Conservation (phyloP, 345 rosid genomes). For the Bretschneidera sinensis region DNA sequence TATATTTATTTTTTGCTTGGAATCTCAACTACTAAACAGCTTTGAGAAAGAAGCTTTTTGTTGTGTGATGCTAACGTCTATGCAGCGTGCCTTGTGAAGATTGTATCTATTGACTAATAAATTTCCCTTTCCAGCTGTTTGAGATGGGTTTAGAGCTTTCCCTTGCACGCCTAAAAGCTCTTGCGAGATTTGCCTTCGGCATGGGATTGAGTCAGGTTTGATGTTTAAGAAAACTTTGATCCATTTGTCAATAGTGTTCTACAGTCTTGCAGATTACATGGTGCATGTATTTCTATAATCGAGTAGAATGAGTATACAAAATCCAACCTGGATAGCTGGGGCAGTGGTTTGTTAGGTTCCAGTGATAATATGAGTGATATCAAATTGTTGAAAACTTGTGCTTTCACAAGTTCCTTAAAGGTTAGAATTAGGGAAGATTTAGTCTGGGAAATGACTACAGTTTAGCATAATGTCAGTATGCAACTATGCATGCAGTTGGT, state of each 20-base stretch:
- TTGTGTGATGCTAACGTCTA: conserved; percentile 5
- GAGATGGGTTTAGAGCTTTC: conserved; percentile 99
- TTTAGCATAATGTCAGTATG: too few relatives aligned
- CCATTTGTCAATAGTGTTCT: not conserved
- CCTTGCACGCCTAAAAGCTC: conserved; percentile 91
- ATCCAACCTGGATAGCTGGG: not conserved
- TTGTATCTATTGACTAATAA: conserved; percentile 15
- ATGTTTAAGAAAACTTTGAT: conserved; percentile 7
- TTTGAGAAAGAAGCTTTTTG: not conserved
- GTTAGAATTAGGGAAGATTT: not conserved
- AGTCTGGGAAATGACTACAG: too few relatives aligned
- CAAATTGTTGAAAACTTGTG: not conserved
- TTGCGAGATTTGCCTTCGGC: conserved; percentile 94
- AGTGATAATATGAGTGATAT: not conserved
- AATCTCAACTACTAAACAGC: too few relatives aligned
- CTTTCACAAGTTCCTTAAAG: not conserved
- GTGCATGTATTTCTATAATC: conserved; percentile 1
- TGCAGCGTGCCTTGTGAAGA: conserved; percentile 8
- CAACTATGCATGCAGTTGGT: too few relatives aligned
- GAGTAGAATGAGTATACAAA: not conserved
- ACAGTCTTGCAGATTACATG: conserved; percentile 2
- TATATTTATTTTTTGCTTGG: too few relatives aligned
- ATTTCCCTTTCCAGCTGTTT: conserved; percentile 62
- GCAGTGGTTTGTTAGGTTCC: too few relatives aligned
- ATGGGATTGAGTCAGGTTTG: conserved; percentile 95